phyloP scores from a whole-genome alignment of 2,329 filamentous ascomycete genomes.

The Zymoseptoria ardabiliae region DNA sequence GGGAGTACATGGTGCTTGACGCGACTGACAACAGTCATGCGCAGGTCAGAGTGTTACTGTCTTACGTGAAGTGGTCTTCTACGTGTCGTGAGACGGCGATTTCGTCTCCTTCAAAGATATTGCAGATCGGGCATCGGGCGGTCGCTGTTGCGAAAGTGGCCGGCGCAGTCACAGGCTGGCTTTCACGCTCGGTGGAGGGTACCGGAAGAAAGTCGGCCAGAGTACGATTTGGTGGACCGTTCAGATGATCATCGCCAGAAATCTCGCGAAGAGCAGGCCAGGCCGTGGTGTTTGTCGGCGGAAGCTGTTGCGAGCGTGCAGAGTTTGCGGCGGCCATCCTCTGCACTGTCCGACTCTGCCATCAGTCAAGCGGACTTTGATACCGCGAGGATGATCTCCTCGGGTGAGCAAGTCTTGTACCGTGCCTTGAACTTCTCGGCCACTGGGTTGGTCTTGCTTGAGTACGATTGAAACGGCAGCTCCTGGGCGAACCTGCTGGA shows the following conservation, averaged over 20 bases:
- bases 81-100: constrained; percentile 62
- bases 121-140: constrained; percentile 57
- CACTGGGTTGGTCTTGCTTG: constrained; percentile 69
- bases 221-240: constrained; percentile 20
- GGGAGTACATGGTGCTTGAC: not conserved
- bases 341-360: constrained; percentile 68
- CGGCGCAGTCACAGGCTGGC: not conserved
- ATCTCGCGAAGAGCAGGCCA: constrained; percentile 5
- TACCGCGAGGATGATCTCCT: constrained; percentile 68
- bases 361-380: constrained; percentile 65
- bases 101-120: constrained; percentile 60
- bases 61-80: constrained; percentile 45
- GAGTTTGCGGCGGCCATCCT: constrained; percentile 37
- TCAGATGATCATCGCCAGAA: constrained; percentile 5
- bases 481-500: constrained; percentile 49
- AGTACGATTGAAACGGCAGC: constrained; percentile 64
- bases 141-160: constrained; percentile 22
- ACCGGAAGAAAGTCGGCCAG: constrained; percentile 24
- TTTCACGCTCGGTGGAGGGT: not conserved
- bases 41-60: not conserved
- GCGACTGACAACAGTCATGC: not conserved
- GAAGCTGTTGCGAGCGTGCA: constrained; percentile 3
- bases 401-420: constrained; percentile 63
- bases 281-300: not conserved
- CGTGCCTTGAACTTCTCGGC: constrained; percentile 59